These are phyloP conservation scores for Termitomyces sp. DNA, from an alignment of 768 basidiomycete genomes.

Conservation along the genomic window DNA sequence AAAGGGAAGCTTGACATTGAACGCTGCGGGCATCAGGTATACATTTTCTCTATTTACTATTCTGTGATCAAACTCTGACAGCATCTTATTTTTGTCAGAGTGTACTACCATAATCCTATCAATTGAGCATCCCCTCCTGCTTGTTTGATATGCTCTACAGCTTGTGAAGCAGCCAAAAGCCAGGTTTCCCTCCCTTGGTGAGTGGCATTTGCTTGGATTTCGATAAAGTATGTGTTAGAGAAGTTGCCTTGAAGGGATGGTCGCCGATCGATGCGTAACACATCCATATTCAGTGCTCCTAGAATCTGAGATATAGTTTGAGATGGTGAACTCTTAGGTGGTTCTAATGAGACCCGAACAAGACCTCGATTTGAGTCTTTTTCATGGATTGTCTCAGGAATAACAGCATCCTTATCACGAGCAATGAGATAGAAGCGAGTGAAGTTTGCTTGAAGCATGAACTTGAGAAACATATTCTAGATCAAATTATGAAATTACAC, in stretches of 20 bases:
- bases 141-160: constrained; percentile 27
- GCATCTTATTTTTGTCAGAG: too few species aligned
- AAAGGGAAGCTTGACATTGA: background rate
- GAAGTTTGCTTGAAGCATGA: constrained; percentile 45
- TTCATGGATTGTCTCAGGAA: constrained; percentile 4
- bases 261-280: constrained; percentile 60
- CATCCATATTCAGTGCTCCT: constrained; percentile 34
- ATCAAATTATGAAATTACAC: constrained; percentile 3
- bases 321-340: constrained; percentile 5
- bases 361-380: constrained; percentile 24
- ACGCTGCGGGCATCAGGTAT: too few species aligned
- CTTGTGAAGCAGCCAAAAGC: constrained; percentile 30
- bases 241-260: constrained; percentile 47
- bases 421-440: constrained; percentile 68
- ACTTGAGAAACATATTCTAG: background rate
- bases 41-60: too few species aligned
- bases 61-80: too few species aligned
- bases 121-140: constrained; percentile 33
- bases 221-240: constrained; percentile 61
- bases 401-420: constrained; percentile 23
- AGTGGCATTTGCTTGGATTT: constrained; percentile 34
- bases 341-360: constrained; percentile 21
- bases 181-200: constrained; percentile 17
- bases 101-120: constrained; percentile 48
- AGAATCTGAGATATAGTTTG: constrained; percentile 25